Evolutionary conservation across 2,329 filamentous ascomycete species (phyloP), one percentile per base, ranked within the genome.

Genomic region (Mycosphaerelloides madeirae): DNA sequence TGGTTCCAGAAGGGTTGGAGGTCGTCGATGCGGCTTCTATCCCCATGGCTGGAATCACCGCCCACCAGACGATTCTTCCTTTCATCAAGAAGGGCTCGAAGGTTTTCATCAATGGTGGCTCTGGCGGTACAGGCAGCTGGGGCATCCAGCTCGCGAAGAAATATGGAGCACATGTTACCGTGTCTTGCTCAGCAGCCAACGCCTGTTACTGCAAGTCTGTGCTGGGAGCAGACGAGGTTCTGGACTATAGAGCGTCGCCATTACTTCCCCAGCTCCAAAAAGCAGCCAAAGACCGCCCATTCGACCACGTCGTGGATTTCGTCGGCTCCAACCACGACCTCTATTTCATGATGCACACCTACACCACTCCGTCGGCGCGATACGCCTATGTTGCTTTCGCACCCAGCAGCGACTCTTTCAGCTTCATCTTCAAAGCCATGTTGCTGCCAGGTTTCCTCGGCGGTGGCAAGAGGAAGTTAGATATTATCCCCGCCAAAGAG

Each of bases 71-170:
- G 3, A 58, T 72, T 29, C 52, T 59, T 2, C 64, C 64, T 0
- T 59, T 66, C 34, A 59, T 67, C 25, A 65, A 67, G 29, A 44
- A 53, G 6, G 67, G 67, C 8, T 70, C 75, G 37, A 74, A 69
- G 50, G 69, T 85, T 3, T 80, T 85, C 59, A 74, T 85, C 62
- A 84, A 84, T 50, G 81, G 80, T 9, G 80, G 81, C 1, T 78
- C 73, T 3, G 81, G 82, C 6, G 81, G 81, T 1, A 75, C 72
- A 0, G 82, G 82, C 0, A 70, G 72, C 0, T 82, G 73, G 45
- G 75, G 71, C 0, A 78, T 85, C 40, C 81, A 85, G 58, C 74
- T 85, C 35, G 81, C 81, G 5, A 84, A 83, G 58, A 66, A 68
- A 1, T 57, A 79, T 1, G 80, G 80, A 0, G 80, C 75, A 52